phyloP scores from a whole-genome alignment of 2,329 filamentous ascomycete genomes.

The Dendrostoma leiphaemia region DNA sequence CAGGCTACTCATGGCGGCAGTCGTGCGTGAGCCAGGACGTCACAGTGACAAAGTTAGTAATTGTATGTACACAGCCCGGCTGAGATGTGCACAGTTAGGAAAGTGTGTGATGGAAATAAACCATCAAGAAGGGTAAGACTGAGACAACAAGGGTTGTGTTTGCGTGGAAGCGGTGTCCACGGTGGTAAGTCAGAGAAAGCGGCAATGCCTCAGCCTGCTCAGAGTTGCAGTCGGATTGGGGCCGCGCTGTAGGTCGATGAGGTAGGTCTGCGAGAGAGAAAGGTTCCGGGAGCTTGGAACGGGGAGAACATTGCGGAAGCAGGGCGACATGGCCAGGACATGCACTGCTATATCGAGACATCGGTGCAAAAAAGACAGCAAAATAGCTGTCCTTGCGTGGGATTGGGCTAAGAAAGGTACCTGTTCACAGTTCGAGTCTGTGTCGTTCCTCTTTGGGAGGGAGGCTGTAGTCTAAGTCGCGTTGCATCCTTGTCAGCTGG shows the following conservation, averaged over 20 bases:
- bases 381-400: conserved; percentile 18
- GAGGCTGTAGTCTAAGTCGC: conserved; percentile 25
- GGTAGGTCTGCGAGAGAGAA: conserved; percentile 28
- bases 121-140: conserved; percentile 26
- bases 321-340: conserved; percentile 31
- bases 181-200: conserved; percentile 19
- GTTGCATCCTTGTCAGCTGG: conserved; percentile 26
- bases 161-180: conserved; percentile 15
- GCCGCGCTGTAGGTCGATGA: conserved; percentile 25
- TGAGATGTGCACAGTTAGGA: conserved; percentile 32
- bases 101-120: conserved; percentile 31
- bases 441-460: conserved; percentile 17
- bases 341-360: conserved; percentile 42
- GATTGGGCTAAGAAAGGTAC: conserved; percentile 15
- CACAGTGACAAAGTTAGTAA: conserved; percentile 42
- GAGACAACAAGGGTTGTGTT: conserved; percentile 23
- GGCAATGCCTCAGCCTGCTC: conserved; percentile 35
- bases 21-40: conserved; percentile 39
- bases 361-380: conserved; percentile 26
- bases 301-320: conserved; percentile 31
- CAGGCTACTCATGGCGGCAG: conserved; percentile 51
- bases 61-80: conserved; percentile 41
- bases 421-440: conserved; percentile 11
- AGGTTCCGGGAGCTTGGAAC: conserved; percentile 35
- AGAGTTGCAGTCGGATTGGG: conserved; percentile 28